Evolutionary conservation across 108 stramenopile species (phyloP), one percentile per base, ranked within the genome.

Genomic region (Conticribra guillardii): DNA sequence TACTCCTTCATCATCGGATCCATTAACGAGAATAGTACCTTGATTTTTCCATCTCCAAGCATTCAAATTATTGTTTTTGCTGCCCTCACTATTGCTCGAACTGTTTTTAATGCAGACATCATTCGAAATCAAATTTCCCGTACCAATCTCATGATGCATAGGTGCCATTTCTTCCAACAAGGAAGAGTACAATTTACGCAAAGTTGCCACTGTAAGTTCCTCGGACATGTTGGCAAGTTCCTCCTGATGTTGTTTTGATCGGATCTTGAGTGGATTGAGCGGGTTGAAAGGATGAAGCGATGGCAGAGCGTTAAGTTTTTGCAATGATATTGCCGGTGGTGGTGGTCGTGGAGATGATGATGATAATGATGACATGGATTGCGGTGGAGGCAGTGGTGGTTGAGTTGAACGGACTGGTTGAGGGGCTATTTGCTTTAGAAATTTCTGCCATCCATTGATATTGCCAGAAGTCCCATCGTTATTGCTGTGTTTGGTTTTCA

Each of bases 151-250:
- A 47, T 64, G 44, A 44, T 69, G 68, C n/a, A 30, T 16, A 7
- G 75, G 75, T 26, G 75, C 76, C 67, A 77, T 64, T 53, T 77
- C 76, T 54, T 77, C 68, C 21, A 77, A 53, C 0, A 77, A 32
- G 30, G 76, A 64, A 23, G 76, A 69, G 53, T 77, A 77, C 1
- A 77, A 16, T 21, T 50, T 55, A 32, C 76, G 76, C 15, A 77
- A 33, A 44, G 55, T 63, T 26, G 62, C 32, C 4, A 77, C 76
- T 30, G 61, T 55, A 2, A 77, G 62, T 33, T 77, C 76, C 34
- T 77, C 56, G 37, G 37, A 41, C 37, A 11, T 11, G 37, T 41
- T 29, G 8, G 27, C 33, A 2, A 41, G 8, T 41, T 41, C 37
- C 26, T 54, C 24, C 54, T 23, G 54, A 15, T 28, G 54, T 26